Base-by-base conservation (phyloP, 116 monocot species). In the Dioscorea cayenensis region DNA sequence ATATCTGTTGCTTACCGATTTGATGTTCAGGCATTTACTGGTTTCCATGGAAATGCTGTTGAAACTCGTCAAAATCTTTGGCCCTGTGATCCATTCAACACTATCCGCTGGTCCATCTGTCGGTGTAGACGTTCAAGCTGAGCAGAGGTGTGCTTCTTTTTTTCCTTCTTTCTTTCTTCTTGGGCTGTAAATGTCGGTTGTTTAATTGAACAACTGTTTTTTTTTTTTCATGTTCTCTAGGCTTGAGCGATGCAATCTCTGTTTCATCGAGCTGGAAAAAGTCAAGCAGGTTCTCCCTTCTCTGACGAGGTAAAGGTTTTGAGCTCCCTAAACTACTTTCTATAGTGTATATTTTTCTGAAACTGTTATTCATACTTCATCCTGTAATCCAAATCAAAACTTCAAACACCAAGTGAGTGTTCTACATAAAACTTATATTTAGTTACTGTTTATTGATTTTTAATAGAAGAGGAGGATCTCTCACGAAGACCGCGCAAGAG, bases 121-220 rank as follows among this genome's bases (percentile, higher is more conserved):
- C 74, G 96, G 96, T 48, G 92, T 96, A 59, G 96, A 96, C 67
- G 85, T 96, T 75, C 84, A 96, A 72, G 92, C 88, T 36, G 96
- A 96, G 68, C 78, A 92, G 66, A 90, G 96, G 96, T 96, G 17
- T 25, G 19, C 2, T 48, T n/a, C 23, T 58, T 28, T 25, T 4
- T 7, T 76, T 28, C 35, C 17, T 19, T 75, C 13, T 36, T 25
- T 7, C 7, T 32, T 32, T 32, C 2, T 32, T 32, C 43, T 6
- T 43, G 1, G 43, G 6, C 59, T 16, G 16, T 59, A 17, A 59
- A n/a, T 59, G 13, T 59, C 17, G 19, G 14, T 59, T 19, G 59
- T 59, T 17, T 59, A 59, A 19, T 59, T 59, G 17, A n/a, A 19
- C 59, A n/a, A 59, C 0, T 9, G 17, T 6, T 59, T 14, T 59